Conservation (phyloP, 495 filamentous ascomycete genomes). For the Paragyromitra xinjiangensis region DNA sequence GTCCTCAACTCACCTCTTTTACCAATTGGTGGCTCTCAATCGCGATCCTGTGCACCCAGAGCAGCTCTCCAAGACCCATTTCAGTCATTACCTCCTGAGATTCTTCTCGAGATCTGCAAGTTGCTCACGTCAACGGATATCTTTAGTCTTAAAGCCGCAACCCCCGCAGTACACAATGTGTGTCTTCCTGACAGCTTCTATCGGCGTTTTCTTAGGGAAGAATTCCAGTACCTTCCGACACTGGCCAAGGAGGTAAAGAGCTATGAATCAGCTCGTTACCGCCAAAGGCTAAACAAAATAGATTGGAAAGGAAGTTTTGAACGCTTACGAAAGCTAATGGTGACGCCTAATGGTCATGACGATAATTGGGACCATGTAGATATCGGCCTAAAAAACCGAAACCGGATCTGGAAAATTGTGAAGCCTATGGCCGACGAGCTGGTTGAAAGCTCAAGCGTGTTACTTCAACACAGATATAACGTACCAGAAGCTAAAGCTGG, state of each 20-base stretch:
- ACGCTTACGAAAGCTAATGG: slow-evolving; percentile 52
- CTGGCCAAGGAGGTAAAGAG: slow-evolving; percentile 43
- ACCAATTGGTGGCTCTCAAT: slow-evolving; percentile 18
- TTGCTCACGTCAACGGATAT: slow-evolving; percentile 57
- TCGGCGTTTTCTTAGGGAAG: slow-evolving; percentile 56
- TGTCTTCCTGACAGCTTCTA: slow-evolving; percentile 54
- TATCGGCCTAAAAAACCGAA: slow-evolving; percentile 57
- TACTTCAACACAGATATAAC: slow-evolving; percentile 44
- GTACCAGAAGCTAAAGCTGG: slow-evolving; percentile 35
- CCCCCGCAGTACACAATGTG: slow-evolving; percentile 49
- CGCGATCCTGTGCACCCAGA: slow-evolving; percentile 39
- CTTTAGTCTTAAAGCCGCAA: slow-evolving; percentile 55
- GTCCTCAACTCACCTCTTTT: slow-evolving; percentile 49
- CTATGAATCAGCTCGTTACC: slow-evolving; percentile 24
- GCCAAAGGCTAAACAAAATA: slow-evolving; percentile 22
- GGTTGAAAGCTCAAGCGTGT: slow-evolving; percentile 53
- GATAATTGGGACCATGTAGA: slow-evolving; percentile 55
- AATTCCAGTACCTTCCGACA: slow-evolving; percentile 57
- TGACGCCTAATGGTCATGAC: slow-evolving; percentile 42
- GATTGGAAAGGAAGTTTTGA: slow-evolving; percentile 58
- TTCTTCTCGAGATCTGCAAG: slow-evolving; percentile 53
- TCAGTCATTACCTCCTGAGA: slow-evolving; percentile 53
- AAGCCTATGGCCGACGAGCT: slow-evolving; percentile 59
- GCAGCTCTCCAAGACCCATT: slow-evolving; percentile 53
- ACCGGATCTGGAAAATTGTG: slow-evolving; percentile 59